These are phyloP conservation scores for Chrysosphaeria jannelii DNA, from an alignment of 2,329 filamentous ascomycete genomes.

Conservation along the genomic window DNA sequence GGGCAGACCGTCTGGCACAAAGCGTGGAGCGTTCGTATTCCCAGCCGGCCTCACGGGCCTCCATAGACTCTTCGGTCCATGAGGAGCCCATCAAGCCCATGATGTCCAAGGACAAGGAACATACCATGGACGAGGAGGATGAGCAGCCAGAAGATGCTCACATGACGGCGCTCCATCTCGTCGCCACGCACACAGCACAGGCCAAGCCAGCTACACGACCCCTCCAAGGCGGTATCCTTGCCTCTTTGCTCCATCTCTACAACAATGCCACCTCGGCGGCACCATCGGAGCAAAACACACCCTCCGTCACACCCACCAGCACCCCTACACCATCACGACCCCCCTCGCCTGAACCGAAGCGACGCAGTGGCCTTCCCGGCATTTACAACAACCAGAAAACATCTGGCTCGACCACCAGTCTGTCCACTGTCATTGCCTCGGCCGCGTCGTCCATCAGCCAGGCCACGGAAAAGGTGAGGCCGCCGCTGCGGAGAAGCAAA, in stretches of 20 bases:
- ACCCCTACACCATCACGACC: too few species aligned
- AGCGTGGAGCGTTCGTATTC: constrained; percentile 8
- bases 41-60: constrained; percentile 6
- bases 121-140: constrained; percentile 1
- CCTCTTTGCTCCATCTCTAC: constrained; percentile 41
- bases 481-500: constrained; percentile 6
- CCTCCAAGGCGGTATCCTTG: constrained; percentile 39
- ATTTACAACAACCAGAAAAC: constrained; percentile 12
- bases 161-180: constrained; percentile 4
- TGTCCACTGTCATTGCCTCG: constrained; percentile 17
- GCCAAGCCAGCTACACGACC: constrained; percentile 16
- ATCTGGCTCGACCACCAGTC: constrained; percentile 8
- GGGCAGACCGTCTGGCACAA: constrained; percentile 9
- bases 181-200: constrained; percentile 3
- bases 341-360: constrained; percentile 9
- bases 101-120: neutral
- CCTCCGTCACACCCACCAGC: constrained; percentile 12
- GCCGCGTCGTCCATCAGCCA: constrained; percentile 15
- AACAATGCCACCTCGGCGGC: constrained; percentile 13
- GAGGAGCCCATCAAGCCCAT: too few species aligned
- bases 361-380: constrained; percentile 8
- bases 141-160: constrained; percentile 1
- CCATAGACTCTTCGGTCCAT: too few species aligned
- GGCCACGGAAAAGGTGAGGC: constrained; percentile 14
- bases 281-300: constrained; percentile 13